Base-by-base conservation (phyloP, 129 eudicot species). In the Arctium minus region DNA sequence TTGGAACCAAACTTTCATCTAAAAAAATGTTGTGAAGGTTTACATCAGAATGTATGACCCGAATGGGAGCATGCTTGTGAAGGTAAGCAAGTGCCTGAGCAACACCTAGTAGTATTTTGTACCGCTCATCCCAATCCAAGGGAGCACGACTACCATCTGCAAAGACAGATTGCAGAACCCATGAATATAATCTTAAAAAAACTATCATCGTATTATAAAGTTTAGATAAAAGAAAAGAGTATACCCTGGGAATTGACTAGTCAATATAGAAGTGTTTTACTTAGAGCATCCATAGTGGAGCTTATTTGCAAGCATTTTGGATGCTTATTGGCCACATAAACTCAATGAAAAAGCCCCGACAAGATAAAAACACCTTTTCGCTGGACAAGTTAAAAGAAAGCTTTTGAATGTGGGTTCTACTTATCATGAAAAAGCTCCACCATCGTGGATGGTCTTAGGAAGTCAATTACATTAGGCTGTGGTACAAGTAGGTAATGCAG, bases 71-170 rank as follows among this genome's bases (percentile, higher is more conserved):
- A 60, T 72, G 33, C 17, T 81, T 33, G 40, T 81, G 84, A 81
- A 81, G 84, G 79, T 81, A 73, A 62, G 27, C 29, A 73, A 81
- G 84, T 74, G 53, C 81, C 60, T 56, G 50, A 1, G 87, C 81
- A 79, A 80, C 15, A 5, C 77, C 78, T n/a, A 60, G 37, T 40
- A 79, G 0, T 64, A 85, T 73, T 31, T 74, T 74, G 77, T 68
- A 68, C 0, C 80, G 12, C 8, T 3, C 18, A 39, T 44, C 68
- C 85, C 85, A 70, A 12, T 75, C 78, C 78, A 85, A 80, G 32
- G 69, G 74, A 37, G 31, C 31, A 65, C 74, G 8, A 6, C 0
- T 11, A 2, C 11, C 35, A 77, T 56, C 81, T 78, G 32, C 60
- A 64, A 18, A 60, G 10, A 36, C 9, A 60, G 7, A 15, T 15